A percentile compares a stretch with the other conserved stretches of the same genome.
Conservation (phyloP, 2,329 filamentous ascomycete species). For the Torrubiella hemipterigena region DNA sequence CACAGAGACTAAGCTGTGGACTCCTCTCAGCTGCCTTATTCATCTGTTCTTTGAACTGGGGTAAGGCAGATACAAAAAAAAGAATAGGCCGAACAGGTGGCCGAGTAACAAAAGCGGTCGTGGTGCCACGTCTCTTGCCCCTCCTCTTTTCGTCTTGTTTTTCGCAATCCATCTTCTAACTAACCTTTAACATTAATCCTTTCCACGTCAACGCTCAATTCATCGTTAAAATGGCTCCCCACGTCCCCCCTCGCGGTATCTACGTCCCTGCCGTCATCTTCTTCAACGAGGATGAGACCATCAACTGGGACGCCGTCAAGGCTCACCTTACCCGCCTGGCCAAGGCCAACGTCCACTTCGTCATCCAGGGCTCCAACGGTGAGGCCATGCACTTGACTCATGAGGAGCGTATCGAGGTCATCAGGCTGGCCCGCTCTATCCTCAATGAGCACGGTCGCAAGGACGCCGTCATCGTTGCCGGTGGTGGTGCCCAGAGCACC, state of each 20-base stretch:
- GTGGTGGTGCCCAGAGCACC: conserved; percentile 64
- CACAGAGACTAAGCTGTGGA: too few species aligned
- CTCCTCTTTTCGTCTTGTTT: too few species aligned
- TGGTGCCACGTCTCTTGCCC: too few species aligned
- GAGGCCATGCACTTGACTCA: conserved; percentile 71
- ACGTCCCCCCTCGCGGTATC: conserved; percentile 14
- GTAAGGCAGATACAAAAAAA: too few species aligned
- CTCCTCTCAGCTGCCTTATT: too few species aligned
- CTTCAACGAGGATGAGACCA: conserved; percentile 21
- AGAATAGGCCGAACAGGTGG: too few species aligned
- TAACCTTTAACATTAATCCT: too few species aligned
- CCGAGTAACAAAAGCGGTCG: too few species aligned
- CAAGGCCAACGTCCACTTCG: conserved; percentile 59
- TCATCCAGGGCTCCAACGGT: conserved; percentile 73
- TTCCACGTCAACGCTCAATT: too few species aligned
- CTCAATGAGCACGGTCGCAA: conserved; percentile 46
- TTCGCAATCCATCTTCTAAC: too few species aligned
- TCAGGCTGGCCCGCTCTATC: conserved; percentile 49
- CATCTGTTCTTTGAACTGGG: too few species aligned
- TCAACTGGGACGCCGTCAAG: conserved; percentile 18
- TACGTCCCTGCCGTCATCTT: conserved; percentile 26
- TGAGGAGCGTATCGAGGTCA: conserved; percentile 56
- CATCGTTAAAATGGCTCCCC: conserved; percentile 5
- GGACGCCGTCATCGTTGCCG: conserved; percentile 60
- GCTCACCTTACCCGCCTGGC: conserved; percentile 31